Percentiles rank a stretch among this genome's conserved stretches.
Evolutionary conservation across 768 basidiomycete species (phyloP).

Genomic region (Mycena indigotica): DNA sequence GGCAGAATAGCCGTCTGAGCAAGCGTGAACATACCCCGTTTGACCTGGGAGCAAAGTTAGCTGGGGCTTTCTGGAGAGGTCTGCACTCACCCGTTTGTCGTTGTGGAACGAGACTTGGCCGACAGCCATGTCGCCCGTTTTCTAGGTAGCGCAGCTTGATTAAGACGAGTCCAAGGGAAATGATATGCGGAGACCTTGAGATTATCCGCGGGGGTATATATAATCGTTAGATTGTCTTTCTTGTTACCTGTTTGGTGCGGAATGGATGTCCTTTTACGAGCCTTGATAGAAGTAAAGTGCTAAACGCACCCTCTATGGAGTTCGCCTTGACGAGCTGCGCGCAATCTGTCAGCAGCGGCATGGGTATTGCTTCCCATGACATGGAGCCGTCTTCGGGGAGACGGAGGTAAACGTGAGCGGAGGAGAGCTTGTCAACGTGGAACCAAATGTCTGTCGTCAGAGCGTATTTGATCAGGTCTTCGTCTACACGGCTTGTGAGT

Average conservation of each 20-base stretch:
- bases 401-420: constrained; percentile 95
- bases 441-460: constrained; percentile 92
- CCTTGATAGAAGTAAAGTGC: background rate
- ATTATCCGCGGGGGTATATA: constrained; percentile 92
- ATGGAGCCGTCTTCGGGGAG: constrained; percentile 66
- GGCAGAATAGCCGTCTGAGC: background rate
- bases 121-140: constrained; percentile 97
- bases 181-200: constrained; percentile 63
- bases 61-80: too few relatives aligned
- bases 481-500: constrained; percentile 61
- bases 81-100: constrained; percentile 76
- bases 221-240: constrained; percentile 89
- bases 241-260: constrained; percentile 74
- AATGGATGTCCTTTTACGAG: background rate
- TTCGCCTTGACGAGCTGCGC: constrained; percentile 98
- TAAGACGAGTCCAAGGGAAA: background rate
- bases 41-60: constrained; percentile 62
- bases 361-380: constrained; percentile 87
- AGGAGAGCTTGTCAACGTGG: constrained; percentile 97
- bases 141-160: constrained; percentile 47
- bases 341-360: constrained; percentile 76
- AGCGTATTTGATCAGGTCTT: constrained; percentile 91
- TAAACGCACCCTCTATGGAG: constrained; percentile 81
- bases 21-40: constrained; percentile 55
- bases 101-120: constrained; percentile 95